Conservation (phyloP, 73 alveolate species). For the Paramecium sexaurelia region DNA sequence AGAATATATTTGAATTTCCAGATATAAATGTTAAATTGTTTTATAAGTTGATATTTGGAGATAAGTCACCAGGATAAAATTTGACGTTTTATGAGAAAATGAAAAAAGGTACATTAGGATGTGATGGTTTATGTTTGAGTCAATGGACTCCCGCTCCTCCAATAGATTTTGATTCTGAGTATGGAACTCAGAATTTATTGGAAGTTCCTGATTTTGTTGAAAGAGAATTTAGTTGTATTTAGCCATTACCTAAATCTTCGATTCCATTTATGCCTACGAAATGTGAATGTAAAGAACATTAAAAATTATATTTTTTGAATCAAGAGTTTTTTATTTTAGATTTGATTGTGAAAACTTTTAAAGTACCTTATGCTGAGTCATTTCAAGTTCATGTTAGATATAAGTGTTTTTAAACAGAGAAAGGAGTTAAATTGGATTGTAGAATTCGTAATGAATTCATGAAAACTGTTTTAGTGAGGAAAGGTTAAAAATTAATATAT, state of each 20-base stretch:
- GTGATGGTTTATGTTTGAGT: not conserved
- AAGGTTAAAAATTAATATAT: not conserved
- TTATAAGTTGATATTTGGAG: constrained; percentile 2
- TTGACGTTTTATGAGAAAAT: constrained; percentile 14
- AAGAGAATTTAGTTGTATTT: constrained; percentile 44
- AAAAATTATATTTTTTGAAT: constrained; percentile 9
- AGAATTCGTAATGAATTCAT: not conserved
- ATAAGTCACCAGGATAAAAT: not conserved
- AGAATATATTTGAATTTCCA: not conserved
- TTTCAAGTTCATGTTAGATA: constrained; percentile 29
- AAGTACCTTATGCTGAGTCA: constrained; percentile 45
- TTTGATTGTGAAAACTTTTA: not conserved
- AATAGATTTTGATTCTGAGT: constrained; percentile 33
- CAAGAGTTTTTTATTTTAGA: not conserved
- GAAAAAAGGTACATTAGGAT: constrained; percentile 3
- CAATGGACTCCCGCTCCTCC: constrained; percentile 39
- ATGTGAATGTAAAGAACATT: constrained; percentile 21
- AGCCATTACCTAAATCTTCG: constrained; percentile 64
- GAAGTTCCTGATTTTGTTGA: constrained; percentile 29
- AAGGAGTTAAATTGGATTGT: constrained; percentile 25
- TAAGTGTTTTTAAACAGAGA: not conserved
- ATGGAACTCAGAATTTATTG: not conserved
- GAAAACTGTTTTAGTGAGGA: not conserved
- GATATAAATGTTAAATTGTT: constrained; percentile 25
- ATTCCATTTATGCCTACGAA: constrained; percentile 67